Percentiles rank a stretch among this genome's conserved stretches.
These are phyloP conservation scores for Dimocarpus longan DNA, from an alignment of 345 rosid genomes.

Conservation along the genomic window DNA sequence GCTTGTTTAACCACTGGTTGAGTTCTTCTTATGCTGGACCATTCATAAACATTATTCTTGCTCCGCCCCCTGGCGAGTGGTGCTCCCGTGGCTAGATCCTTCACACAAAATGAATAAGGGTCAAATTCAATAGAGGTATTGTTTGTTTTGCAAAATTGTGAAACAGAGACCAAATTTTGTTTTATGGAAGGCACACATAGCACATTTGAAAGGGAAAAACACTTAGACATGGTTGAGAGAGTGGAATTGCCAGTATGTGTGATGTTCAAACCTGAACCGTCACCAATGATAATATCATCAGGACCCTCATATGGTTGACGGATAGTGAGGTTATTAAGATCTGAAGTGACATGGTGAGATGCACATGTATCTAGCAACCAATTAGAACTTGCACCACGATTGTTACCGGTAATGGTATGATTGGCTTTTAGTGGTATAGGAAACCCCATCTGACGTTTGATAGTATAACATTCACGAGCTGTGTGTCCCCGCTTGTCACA, in stretches of 20 bases:
- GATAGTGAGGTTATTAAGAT: background rate
- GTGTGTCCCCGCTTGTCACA: too few species aligned
- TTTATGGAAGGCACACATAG: background rate
- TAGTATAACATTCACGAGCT: too few species aligned
- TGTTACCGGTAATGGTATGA: too few species aligned
- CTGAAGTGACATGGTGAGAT: background rate
- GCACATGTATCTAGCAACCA: background rate
- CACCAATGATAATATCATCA: background rate
- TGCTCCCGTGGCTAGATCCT: background rate
- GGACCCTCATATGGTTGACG: background rate
- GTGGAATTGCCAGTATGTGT: background rate
- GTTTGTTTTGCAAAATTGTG: background rate
- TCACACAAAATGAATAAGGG: background rate
- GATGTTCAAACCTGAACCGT: background rate
- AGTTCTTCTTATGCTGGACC: background rate
- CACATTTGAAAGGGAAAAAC: background rate
- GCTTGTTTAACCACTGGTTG: background rate
- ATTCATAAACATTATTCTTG: background rate
- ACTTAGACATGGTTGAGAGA: background rate
- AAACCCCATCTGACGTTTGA: too few species aligned
- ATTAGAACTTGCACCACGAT: too few species aligned
- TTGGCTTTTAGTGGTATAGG: too few species aligned
- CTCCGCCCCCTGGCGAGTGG: background rate
- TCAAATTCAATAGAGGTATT: background rate
- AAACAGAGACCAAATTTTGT: background rate